Conservation (phyloP, 345 rosid species). For the Populus alba region DNA sequence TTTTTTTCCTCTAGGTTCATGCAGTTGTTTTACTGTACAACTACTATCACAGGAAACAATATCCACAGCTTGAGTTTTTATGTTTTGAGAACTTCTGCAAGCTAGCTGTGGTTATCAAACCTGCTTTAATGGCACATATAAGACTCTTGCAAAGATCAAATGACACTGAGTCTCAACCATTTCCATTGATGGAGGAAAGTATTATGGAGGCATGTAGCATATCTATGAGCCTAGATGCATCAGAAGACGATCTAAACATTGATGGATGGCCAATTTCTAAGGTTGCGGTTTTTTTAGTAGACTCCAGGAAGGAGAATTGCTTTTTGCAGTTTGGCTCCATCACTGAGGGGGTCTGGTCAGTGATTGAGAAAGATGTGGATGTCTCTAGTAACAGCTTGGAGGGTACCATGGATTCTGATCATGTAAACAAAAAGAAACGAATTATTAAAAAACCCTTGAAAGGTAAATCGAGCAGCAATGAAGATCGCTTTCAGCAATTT, state of each 20-base stretch:
- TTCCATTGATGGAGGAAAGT: slow-evolving; percentile 49
- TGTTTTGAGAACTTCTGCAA: slow-evolving; percentile 63
- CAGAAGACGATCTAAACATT: slow-evolving; percentile 35
- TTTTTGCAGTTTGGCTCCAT: slow-evolving; percentile 43
- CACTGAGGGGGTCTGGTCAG: slow-evolving; percentile 70
- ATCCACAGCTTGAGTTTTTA: slow-evolving; percentile 45
- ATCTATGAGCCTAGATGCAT: slow-evolving; percentile 46
- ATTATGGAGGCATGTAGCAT: slow-evolving; percentile 69
- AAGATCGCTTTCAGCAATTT: slow-evolving; percentile 37
- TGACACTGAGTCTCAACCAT: slow-evolving; percentile 36
- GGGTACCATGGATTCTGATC: slow-evolving; percentile 13
- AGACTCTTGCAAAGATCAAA: slow-evolving; percentile 39
- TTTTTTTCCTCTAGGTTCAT: slow-evolving; percentile 47
- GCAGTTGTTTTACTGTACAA: slow-evolving; percentile 77
- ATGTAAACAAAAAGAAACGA: slow-evolving; percentile 36
- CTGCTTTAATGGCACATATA: slow-evolving; percentile 48
- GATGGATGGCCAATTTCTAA: slow-evolving; percentile 58
- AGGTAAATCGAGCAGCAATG: slow-evolving; percentile 33
- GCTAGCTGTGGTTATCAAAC: slow-evolving; percentile 48
- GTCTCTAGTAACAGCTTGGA: slow-evolving; percentile 22
- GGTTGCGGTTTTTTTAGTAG: slow-evolving; percentile 61
- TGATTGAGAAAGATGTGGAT: slow-evolving; percentile 58
- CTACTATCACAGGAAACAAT: slow-evolving; percentile 58
- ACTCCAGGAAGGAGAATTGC: slow-evolving; percentile 49
- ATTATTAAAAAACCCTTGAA: slow-evolving; percentile 18